Evolutionary conservation across 2,329 filamentous ascomycete species (phyloP), one percentile per base, ranked within the genome.

Genomic region (Samsoniella hepiali): DNA sequence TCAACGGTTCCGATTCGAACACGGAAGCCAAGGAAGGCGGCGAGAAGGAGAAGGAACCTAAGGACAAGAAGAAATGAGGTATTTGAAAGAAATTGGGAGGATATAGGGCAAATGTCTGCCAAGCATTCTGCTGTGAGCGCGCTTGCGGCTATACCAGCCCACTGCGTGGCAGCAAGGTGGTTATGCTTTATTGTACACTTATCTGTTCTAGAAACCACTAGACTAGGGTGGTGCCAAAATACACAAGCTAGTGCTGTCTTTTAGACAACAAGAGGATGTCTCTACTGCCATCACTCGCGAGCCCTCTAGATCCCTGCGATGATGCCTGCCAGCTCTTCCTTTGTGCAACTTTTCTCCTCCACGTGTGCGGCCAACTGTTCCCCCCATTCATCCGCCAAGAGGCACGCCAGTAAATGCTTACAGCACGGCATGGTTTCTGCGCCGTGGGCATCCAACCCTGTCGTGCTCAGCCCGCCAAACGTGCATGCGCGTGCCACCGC

Each of bases 391-490:
- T 91, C 88, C 6, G 82, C 88, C 62, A 98, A 74, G 47, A 94
- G 76, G 73, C 91, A 96, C 1, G 94, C 94, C 17, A 98, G 82
- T 5, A 98, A 76, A 75, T 99, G 94, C 77, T 97, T 97, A 74
- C 94, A 99, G 62, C 76, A 91, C 69, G 86, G 84, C 64, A 83
- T 77, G 44, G 76, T 71, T 10, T 68, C 71, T 1, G 66, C 71
- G 3, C 69, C 69, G 7, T 67, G 71, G 2, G 66, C 68, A 6
- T 64, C 49, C 74, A 72, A 63, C 79, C 77, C 3, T 76, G 56
- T 42, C 10, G 29, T 15, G 63, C 78, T 79, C 59, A 82, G 58
- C 0, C 85, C 85, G 0, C 86, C 85, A 68, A 86, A 85, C 34
- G 70, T 64, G 73, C 77, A 76, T 17, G 8, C 34, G 15, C 5